phyloP scores from a whole-genome alignment of 2,329 filamentous ascomycete species.

The Cercospora sp. region DNA sequence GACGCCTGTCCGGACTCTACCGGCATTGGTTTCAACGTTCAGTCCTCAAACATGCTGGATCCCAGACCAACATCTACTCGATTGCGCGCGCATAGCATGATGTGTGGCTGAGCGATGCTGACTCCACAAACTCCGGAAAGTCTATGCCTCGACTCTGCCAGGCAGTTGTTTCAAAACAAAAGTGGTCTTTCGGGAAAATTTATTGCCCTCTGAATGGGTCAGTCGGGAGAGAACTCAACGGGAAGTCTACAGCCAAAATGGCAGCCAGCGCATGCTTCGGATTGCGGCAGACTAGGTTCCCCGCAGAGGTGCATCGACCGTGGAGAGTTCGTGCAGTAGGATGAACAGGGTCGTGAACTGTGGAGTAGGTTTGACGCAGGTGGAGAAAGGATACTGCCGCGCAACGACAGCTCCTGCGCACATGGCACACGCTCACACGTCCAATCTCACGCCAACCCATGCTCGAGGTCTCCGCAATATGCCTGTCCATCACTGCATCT shows the following conservation, averaged over 20 bases:
- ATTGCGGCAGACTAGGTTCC: conserved; percentile 19
- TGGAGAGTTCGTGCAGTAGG: conserved; percentile 2
- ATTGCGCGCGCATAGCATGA: conserved; percentile 4
- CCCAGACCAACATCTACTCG: background rate
- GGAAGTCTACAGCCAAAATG: background rate
- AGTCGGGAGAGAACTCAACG: background rate
- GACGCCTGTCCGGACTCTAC: background rate
- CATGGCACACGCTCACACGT: conserved; percentile 9
- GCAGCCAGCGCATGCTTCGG: conserved; percentile 6
- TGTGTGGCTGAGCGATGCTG: conserved; percentile 1
- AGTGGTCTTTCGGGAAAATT: background rate
- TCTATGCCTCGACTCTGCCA: background rate
- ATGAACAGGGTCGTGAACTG: conserved; percentile 8
- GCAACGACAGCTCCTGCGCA: conserved; percentile 1
- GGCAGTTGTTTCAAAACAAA: background rate
- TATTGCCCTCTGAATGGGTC: background rate
- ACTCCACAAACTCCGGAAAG: background rate
- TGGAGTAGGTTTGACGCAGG: conserved; percentile 17
- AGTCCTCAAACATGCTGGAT: background rate
- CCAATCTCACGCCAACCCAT: conserved; percentile 9
- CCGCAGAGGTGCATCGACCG: conserved; percentile 11
- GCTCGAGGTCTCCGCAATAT: conserved; percentile 9
- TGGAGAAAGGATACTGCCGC: conserved; percentile 14
- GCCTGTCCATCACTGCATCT: background rate
- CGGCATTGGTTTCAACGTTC: background rate